These are phyloP conservation scores for Geopyxis carbonaria DNA, from an alignment of 495 filamentous ascomycete species.

Conservation along the genomic window DNA sequence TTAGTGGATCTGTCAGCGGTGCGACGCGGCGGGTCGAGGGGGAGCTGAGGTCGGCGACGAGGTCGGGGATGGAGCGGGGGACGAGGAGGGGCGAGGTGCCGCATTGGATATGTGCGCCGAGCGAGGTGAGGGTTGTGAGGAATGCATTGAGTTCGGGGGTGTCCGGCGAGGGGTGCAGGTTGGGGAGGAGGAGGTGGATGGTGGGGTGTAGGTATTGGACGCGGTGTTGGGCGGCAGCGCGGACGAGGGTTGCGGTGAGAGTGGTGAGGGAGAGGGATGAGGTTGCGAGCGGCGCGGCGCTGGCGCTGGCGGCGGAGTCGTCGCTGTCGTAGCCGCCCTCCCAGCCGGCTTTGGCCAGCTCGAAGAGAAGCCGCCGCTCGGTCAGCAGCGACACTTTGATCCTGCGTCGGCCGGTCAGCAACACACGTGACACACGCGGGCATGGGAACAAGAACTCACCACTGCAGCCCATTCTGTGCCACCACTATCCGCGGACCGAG, in stretches of 20 bases:
- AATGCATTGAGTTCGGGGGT: constrained; percentile 38
- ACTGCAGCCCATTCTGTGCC: constrained; percentile 22
- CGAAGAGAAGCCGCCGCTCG: constrained; percentile 38
- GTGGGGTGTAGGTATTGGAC: constrained; percentile 41
- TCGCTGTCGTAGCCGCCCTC: constrained; percentile 29
- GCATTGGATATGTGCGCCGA: constrained; percentile 38
- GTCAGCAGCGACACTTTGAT: constrained; percentile 46
- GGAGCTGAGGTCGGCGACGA: neutral
- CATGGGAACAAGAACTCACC: constrained; percentile 7
- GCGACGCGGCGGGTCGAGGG: neutral
- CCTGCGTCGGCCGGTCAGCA: constrained; percentile 24
- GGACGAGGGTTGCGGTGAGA: constrained; percentile 37
- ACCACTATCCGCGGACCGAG: constrained; percentile 12
- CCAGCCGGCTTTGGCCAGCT: constrained; percentile 49
- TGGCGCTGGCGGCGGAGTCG: constrained; percentile 8
- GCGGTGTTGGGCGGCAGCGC: constrained; percentile 35
- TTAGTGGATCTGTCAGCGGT: constrained; percentile 23
- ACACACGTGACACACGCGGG: too few species aligned
- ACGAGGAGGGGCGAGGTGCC: constrained; percentile 9
- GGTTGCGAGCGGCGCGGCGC: constrained; percentile 25
- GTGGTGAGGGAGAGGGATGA: constrained; percentile 36
- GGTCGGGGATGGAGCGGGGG: neutral
- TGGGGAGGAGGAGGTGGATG: constrained; percentile 44
- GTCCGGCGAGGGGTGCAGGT: constrained; percentile 33
- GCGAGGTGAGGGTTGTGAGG: constrained; percentile 37